Conservation (phyloP, 2,329 filamentous ascomycete genomes). For the Lachnellula occidentalis region DNA sequence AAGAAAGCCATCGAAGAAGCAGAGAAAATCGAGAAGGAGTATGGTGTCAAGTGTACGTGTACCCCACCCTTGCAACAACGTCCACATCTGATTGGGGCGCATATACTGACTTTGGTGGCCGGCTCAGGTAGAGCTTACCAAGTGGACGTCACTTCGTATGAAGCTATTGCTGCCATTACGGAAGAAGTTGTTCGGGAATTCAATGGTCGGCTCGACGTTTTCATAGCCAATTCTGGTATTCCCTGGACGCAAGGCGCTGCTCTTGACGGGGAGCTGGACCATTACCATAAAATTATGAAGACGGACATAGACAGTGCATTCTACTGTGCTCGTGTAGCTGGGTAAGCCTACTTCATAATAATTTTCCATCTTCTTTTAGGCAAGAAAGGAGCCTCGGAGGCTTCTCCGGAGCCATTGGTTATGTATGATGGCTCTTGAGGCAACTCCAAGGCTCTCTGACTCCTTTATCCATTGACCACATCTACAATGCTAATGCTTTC, state of each 20-base stretch:
- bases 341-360: slow-evolving; percentile 22
- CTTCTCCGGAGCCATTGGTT: too few species aligned
- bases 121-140: slow-evolving; percentile 52
- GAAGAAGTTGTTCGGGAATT: slow-evolving; percentile 54
- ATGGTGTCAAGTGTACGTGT: slow-evolving; percentile 59
- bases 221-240: slow-evolving; percentile 74
- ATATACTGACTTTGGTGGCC: slow-evolving; percentile 6
- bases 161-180: slow-evolving; percentile 36
- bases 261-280: slow-evolving; percentile 57
- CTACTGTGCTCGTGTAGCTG: slow-evolving; percentile 69
- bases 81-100: slow-evolving; percentile 4
- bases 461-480: too few species aligned
- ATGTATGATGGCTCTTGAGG: too few species aligned
- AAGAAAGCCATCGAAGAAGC: slow-evolving; percentile 57
- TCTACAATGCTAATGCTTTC: too few species aligned
- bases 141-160: slow-evolving; percentile 52
- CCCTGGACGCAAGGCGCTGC: slow-evolving; percentile 66
- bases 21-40: slow-evolving; percentile 38
- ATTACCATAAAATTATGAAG: slow-evolving; percentile 61
- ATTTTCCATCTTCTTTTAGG: too few species aligned
- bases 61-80: neutral
- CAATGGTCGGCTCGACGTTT: slow-evolving; percentile 69
- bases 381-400: too few species aligned
- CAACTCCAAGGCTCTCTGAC: too few species aligned
- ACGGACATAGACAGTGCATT: slow-evolving; percentile 74